phyloP scores from a whole-genome alignment of 768 basidiomycete genomes.

The Ramaria sp. region DNA sequence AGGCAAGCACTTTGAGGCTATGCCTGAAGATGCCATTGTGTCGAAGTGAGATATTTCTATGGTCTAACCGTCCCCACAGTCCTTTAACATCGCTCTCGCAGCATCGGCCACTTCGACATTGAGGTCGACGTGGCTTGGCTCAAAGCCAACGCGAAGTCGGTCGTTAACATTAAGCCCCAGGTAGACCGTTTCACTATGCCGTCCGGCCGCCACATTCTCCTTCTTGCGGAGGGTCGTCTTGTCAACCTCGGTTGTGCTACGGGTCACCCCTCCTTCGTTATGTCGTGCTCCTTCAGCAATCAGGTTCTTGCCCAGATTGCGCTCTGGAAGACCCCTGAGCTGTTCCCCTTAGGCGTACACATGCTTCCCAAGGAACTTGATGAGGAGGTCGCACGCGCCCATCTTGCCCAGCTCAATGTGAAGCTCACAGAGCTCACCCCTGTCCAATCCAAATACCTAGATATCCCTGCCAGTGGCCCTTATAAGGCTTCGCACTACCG shows the following conservation, averaged over 20 bases:
- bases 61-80: neutral
- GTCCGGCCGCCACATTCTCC: conserved; percentile 87
- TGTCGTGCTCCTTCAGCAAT: conserved; percentile 99
- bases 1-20: conserved; percentile 78
- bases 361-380: conserved; percentile 98
- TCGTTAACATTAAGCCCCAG: conserved; percentile 94
- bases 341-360: conserved; percentile 96
- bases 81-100: conserved; percentile 19
- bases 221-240: conserved; percentile 97
- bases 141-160: conserved; percentile 79
- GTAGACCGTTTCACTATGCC: conserved; percentile 96
- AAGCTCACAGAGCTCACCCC: conserved; percentile 71
- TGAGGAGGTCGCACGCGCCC: conserved; percentile 97
- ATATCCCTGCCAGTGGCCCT: conserved; percentile 74
- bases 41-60: conserved; percentile 61
- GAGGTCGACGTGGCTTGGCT: conserved; percentile 98
- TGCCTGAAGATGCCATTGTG: conserved; percentile 98
- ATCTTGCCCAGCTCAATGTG: conserved; percentile 84
- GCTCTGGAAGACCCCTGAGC: conserved; percentile 86
- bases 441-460: conserved; percentile 83
- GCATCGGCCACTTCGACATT: conserved; percentile 80
- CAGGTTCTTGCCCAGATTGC: conserved; percentile 98
- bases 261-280: conserved; percentile 98
- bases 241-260: conserved; percentile 99
- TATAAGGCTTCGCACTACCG: conserved; percentile 69